Conservation (phyloP, 2,329 filamentous ascomycete species). For the Nemania sp. region DNA sequence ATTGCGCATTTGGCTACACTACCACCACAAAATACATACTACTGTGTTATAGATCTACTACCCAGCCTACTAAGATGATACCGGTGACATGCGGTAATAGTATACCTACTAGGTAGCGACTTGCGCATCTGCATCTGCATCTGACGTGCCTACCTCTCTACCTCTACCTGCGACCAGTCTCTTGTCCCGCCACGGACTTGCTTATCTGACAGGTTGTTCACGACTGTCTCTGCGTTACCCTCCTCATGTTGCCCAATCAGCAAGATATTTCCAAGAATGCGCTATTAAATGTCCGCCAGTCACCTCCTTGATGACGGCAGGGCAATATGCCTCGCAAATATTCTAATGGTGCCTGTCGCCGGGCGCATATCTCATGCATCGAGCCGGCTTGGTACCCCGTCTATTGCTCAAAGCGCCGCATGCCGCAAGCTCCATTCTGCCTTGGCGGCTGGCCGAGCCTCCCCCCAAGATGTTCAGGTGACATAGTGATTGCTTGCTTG, state of each 20-base stretch:
- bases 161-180: not conserved
- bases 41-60: too few species aligned
- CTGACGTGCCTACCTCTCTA: slow-evolving; percentile 4
- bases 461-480: slow-evolving; percentile 11
- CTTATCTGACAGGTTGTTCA: slow-evolving; percentile 31
- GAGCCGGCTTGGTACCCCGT: slow-evolving; percentile 38
- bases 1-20: slow-evolving; percentile 32
- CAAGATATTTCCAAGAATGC: slow-evolving; percentile 28
- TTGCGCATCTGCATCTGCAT: not conserved
- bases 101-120: not conserved
- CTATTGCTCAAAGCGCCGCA: slow-evolving; percentile 31
- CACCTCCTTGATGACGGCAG: slow-evolving; percentile 18
- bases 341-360: slow-evolving; percentile 37
- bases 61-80: slow-evolving; percentile 19
- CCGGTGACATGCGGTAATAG: slow-evolving; percentile 13
- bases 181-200: slow-evolving; percentile 1
- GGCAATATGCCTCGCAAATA: slow-evolving; percentile 13
- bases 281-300: slow-evolving; percentile 38
- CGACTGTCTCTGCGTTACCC: slow-evolving; percentile 22
- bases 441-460: slow-evolving; percentile 27
- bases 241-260: slow-evolving; percentile 20
- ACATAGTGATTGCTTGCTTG: not conserved
- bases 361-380: slow-evolving; percentile 37
- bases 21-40: too few species aligned
- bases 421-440: slow-evolving; percentile 21